Conservation (phyloP, 495 filamentous ascomycete species). For the Geopyxis carbonaria region DNA sequence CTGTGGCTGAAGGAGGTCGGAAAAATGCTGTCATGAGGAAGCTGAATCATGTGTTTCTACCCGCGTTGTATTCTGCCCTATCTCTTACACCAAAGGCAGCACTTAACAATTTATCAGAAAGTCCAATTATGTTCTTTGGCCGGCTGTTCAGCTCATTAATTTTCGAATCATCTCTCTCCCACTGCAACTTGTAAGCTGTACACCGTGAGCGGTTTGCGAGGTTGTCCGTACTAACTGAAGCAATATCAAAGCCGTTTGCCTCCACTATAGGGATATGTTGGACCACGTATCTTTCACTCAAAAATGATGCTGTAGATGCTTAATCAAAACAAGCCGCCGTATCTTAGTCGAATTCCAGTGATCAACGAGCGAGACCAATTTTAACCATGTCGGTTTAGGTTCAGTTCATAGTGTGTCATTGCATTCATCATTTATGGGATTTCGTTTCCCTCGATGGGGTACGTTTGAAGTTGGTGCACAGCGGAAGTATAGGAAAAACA, state of each 20-base stretch:
- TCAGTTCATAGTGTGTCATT: no score
- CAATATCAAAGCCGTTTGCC: conserved; percentile 62
- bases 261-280: conserved; percentile 93
- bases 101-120: conserved; percentile 31
- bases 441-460: no score
- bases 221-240: conserved; percentile 1
- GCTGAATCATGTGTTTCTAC: conserved; percentile 81
- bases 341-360: no score
- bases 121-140: conserved; percentile 91
- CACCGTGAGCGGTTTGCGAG: background rate
- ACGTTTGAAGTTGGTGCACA: no score
- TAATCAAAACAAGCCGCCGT: no score
- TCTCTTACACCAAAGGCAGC: background rate
- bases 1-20: conserved; percentile 83
- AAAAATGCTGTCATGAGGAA: conserved; percentile 63
- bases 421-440: no score
- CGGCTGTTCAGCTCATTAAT: conserved; percentile 88
- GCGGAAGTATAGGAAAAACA: no score
- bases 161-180: conserved; percentile 87
- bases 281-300: conserved; percentile 96
- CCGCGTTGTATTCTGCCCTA: conserved; percentile 46
- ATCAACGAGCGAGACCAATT: no score
- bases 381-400: no score
- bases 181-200: conserved; percentile 72
- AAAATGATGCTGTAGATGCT: conserved; percentile 68